Percentiles rank a stretch among this genome's conserved stretches.
phyloP scores from a whole-genome alignment of 768 basidiomycete genomes.

The Dendrothele bispora region DNA sequence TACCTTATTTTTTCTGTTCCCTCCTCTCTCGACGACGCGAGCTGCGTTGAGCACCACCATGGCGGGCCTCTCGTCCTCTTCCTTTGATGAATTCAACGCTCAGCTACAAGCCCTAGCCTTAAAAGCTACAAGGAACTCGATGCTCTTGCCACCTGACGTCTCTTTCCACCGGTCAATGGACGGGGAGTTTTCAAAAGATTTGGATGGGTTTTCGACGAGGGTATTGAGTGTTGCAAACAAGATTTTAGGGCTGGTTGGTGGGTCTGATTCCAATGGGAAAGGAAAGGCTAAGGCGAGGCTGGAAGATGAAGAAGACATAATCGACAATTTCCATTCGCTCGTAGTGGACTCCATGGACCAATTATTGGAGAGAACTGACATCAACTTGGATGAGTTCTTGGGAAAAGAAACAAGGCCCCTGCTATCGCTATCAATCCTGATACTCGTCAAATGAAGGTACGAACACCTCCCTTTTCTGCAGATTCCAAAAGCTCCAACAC shows the following conservation, averaged over 20 bases:
- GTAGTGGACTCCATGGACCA: slow-evolving; percentile 86
- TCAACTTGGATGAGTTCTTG: slow-evolving; percentile 74
- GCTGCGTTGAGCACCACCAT: background rate
- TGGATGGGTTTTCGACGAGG: slow-evolving; percentile 69
- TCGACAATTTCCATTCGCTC: slow-evolving; percentile 76
- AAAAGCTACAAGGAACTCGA: slow-evolving; percentile 61
- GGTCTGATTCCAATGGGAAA: slow-evolving; percentile 44
- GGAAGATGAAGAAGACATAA: slow-evolving; percentile 83
- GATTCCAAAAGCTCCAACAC: slow-evolving; percentile 10
- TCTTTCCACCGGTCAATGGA: slow-evolving; percentile 91
- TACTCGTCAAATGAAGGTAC: slow-evolving; percentile 34
- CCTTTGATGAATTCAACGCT: slow-evolving; percentile 56
- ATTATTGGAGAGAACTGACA: slow-evolving; percentile 84
- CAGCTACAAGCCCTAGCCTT: slow-evolving; percentile 62
- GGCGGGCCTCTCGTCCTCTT: slow-evolving; percentile 1
- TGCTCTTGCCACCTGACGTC: slow-evolving; percentile 70
- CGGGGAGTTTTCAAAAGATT: slow-evolving; percentile 58
- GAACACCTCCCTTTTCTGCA: slow-evolving; percentile 2
- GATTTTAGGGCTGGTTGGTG: slow-evolving; percentile 54
- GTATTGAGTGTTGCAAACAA: slow-evolving; percentile 68
- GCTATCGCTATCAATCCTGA: slow-evolving; percentile 56
- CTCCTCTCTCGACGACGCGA: background rate
- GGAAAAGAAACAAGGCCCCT: slow-evolving; percentile 69
- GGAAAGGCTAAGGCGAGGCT: slow-evolving; percentile 56
- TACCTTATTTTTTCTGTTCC: background rate